A percentile compares a stretch with the other conserved stretches of the same genome.
phyloP scores from a whole-genome alignment of 2,329 filamentous ascomycete genomes.

The Pseudogymnoascus sp. region DNA sequence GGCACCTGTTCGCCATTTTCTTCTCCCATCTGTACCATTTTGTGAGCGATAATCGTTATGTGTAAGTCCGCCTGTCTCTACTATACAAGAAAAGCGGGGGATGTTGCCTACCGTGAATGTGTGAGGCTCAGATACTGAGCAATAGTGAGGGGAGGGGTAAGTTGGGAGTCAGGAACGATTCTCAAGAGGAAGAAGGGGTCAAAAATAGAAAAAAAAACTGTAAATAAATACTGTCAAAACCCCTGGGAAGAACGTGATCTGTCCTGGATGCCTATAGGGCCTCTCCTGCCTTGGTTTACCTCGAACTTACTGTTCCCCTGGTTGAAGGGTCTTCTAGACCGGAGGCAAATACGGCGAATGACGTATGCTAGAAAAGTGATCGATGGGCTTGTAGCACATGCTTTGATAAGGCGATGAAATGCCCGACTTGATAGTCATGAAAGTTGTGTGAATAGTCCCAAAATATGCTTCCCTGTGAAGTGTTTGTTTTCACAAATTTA shows the following conservation, averaged over 20 bases:
- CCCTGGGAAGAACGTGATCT: slow-evolving; percentile 7
- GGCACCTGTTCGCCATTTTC: slow-evolving; percentile 21
- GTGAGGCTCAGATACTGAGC: background rate
- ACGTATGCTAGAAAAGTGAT: background rate
- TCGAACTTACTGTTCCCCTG: background rate
- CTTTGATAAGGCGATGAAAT: background rate
- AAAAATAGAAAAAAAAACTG: background rate
- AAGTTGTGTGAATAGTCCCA: background rate
- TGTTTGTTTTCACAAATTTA: background rate
- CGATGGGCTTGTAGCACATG: background rate
- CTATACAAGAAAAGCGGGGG: background rate
- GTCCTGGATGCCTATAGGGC: background rate
- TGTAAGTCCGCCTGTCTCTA: background rate
- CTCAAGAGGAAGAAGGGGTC: background rate
- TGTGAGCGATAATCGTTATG: background rate
- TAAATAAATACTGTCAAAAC: background rate
- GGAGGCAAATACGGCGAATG: background rate
- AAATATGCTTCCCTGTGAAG: background rate
- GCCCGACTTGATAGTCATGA: background rate
- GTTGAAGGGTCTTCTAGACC: slow-evolving; percentile 1
- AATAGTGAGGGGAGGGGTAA: background rate
- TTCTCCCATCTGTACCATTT: slow-evolving; percentile 4
- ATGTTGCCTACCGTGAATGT: background rate
- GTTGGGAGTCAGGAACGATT: background rate
- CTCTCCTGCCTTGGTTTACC: slow-evolving; percentile 2